Percentiles rank a stretch among this genome's conserved stretches.
These are phyloP conservation scores for Vitis hybrid DNA, from an alignment of 177 flowering plant genomes.

Conservation along the genomic window DNA sequence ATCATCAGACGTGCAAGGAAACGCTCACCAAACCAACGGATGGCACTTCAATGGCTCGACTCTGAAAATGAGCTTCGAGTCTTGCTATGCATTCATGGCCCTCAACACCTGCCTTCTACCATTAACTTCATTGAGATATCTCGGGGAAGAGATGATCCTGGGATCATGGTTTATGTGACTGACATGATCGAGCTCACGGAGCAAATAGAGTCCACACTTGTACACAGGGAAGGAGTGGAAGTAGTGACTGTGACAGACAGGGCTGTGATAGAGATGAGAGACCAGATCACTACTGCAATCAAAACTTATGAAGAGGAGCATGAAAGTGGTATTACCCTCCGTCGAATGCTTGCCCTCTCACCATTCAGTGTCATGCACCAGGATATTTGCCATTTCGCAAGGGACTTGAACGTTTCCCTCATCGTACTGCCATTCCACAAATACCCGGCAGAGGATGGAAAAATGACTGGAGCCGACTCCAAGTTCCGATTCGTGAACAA, in stretches of 20 bases:
- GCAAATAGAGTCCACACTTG: slow-evolving; percentile 46
- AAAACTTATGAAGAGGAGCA: slow-evolving; percentile 34
- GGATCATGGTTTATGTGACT: slow-evolving; percentile 45
- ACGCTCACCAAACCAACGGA: slow-evolving; percentile 33
- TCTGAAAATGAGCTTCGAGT: slow-evolving; percentile 54
- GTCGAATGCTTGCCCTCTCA: slow-evolving; percentile 53
- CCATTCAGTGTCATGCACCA: slow-evolving; percentile 50
- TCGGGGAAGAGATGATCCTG: slow-evolving; percentile 36
- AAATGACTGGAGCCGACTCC: slow-evolving; percentile 26
- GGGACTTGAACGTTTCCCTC: slow-evolving; percentile 51
- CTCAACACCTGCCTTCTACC: slow-evolving; percentile 41
- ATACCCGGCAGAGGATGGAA: slow-evolving; percentile 38
- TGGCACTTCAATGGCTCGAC: slow-evolving; percentile 57
- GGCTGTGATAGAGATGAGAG: slow-evolving; percentile 44
- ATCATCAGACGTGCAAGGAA: slow-evolving; percentile 52
- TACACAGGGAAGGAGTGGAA: slow-evolving; percentile 33
- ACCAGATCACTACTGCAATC: slow-evolving; percentile 33
- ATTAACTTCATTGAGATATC: slow-evolving; percentile 69
- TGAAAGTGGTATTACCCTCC: slow-evolving; percentile 43
- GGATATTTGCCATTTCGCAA: slow-evolving; percentile 58
- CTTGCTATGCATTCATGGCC: slow-evolving; percentile 53
- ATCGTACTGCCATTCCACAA: slow-evolving; percentile 70
- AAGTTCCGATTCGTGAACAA: slow-evolving; percentile 60
- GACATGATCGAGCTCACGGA: slow-evolving; percentile 75
- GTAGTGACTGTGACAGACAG: slow-evolving; percentile 42